A percentile compares a stretch with the other conserved stretches of the same genome.
Conservation (phyloP, 768 basidiomycete genomes). For the Lactarius sp. region DNA sequence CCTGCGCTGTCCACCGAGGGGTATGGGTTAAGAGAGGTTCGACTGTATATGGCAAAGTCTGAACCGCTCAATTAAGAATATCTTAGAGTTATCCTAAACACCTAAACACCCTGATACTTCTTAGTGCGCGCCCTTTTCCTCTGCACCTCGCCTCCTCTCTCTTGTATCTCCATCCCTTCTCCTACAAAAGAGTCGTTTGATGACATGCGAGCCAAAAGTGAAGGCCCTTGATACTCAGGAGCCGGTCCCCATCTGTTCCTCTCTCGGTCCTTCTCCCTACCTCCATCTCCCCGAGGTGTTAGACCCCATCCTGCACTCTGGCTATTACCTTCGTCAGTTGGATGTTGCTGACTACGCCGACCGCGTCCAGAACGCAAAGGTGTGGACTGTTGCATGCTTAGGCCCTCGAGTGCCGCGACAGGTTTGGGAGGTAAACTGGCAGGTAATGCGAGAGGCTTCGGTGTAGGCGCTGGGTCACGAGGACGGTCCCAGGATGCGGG, state of each 20-base stretch:
- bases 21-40: no score
- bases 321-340: neutral
- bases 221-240: conserved; percentile 12
- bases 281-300: neutral
- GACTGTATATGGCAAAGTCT: no score
- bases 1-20: no score
- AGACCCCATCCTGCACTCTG: neutral
- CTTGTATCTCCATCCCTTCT: neutral
- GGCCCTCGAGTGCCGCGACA: conserved; percentile 18
- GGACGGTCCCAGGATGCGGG: conserved; percentile 22
- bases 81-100: neutral
- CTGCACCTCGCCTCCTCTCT: neutral
- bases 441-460: conserved; percentile 13
- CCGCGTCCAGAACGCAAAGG: conserved; percentile 6
- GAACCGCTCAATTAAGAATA: conserved; percentile 7
- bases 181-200: conserved; percentile 1
- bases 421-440: conserved; percentile 19
- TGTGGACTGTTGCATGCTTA: conserved; percentile 6
- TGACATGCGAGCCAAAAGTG: conserved; percentile 21
- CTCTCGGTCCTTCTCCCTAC: conserved; percentile 12
- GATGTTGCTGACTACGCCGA: conserved; percentile 12
- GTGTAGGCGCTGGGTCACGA: neutral
- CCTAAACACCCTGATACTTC: conserved; percentile 16
- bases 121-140: conserved; percentile 16
- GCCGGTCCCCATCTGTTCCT: conserved; percentile 6